A percentile compares a stretch with the other conserved stretches of the same genome.
Conservation (phyloP, 257 asterid species). For the Eustoma russellianum region DNA sequence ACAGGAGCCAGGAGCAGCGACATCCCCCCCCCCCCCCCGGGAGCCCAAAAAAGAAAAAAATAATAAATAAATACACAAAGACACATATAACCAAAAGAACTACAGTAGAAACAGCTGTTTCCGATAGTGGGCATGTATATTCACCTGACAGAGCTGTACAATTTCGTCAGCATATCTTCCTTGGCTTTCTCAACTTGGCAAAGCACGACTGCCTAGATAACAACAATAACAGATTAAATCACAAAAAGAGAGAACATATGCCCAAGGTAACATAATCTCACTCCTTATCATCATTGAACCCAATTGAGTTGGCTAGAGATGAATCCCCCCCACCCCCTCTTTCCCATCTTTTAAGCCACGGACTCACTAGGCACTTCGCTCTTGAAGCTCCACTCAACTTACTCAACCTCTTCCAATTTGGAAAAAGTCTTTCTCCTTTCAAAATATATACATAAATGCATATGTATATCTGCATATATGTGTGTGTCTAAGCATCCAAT, state of each 20-base stretch:
- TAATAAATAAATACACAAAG: neutral
- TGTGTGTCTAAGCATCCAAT: no score
- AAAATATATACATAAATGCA: neutral
- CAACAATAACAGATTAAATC: conserved; percentile 17
- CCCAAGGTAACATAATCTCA: neutral
- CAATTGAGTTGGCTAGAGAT: no score
- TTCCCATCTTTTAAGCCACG: no score
- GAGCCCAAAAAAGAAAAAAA: no score
- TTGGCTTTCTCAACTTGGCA: conserved; percentile 95
- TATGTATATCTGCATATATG: neutral
- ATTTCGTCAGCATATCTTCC: conserved; percentile 91
- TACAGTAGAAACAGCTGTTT: no score
- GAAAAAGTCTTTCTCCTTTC: no score
- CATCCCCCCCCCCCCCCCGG: no score
- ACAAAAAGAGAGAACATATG: conserved; percentile 5
- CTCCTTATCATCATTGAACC: no score
- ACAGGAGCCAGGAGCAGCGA: neutral
- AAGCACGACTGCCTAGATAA: conserved; percentile 81
- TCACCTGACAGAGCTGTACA: conserved; percentile 87
- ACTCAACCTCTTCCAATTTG: no score
- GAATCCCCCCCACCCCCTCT: no score
- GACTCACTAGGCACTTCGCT: no score
- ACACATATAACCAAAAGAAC: neutral
- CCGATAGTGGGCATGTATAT: conserved; percentile 3
- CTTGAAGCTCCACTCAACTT: no score